Conservation (phyloP, 2,329 filamentous ascomycete species). For the Sporothrix schenckii region DNA sequence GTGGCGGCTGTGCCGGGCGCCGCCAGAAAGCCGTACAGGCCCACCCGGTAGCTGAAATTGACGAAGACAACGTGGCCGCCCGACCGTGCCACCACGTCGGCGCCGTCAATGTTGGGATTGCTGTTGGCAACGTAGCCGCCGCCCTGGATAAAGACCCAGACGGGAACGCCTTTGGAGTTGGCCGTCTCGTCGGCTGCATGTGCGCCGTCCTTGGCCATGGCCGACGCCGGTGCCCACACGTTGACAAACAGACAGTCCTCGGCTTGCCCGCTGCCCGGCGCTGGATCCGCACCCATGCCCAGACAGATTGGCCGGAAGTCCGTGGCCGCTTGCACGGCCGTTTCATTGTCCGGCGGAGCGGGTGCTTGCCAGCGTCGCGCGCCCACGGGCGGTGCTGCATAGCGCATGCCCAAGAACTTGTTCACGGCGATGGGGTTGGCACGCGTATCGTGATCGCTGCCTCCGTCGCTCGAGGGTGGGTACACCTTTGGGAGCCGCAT, state of each 20-base stretch:
- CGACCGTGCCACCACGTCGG: conserved; percentile 47
- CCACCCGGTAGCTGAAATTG: conserved; percentile 65
- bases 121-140: conserved; percentile 56
- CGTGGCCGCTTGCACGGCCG: conserved; percentile 38
- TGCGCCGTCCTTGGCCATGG: background rate
- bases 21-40: conserved; percentile 64
- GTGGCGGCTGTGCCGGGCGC: background rate
- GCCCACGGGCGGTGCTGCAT: conserved; percentile 48
- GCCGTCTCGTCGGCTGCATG: background rate
- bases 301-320: conserved; percentile 30
- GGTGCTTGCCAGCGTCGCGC: conserved; percentile 48
- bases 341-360: conserved; percentile 42
- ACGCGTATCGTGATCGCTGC: conserved; percentile 12
- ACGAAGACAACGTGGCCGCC: conserved; percentile 55
- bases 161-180: conserved; percentile 44
- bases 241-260: conserved; percentile 74
- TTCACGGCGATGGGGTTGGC: conserved; percentile 38
- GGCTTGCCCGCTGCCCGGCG: background rate
- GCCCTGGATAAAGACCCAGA: conserved; percentile 55
- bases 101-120: conserved; percentile 55
- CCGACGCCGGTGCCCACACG: conserved; percentile 59
- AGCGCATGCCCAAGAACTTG: conserved; percentile 50
- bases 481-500: background rate
- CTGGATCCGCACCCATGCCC: conserved; percentile 47
- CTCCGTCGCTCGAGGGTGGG: conserved; percentile 15